These are phyloP conservation scores for Lachancea kluyveri DNA, from an alignment of 805 yeast species.

Conservation along the genomic window DNA sequence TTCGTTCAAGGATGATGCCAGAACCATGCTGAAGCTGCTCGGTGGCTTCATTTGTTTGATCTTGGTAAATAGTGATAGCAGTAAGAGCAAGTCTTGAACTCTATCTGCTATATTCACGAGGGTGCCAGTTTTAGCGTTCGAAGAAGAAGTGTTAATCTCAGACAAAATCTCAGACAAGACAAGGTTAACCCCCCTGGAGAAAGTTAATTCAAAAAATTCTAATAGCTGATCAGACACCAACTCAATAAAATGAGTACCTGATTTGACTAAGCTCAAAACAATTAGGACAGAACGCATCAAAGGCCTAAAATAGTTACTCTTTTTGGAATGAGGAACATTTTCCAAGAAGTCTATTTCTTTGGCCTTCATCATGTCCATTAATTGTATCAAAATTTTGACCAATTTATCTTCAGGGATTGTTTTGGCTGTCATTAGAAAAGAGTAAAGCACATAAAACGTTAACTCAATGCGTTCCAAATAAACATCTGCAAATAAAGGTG, in stretches of 20 bases:
- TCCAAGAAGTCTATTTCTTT: slow-evolving; percentile 42
- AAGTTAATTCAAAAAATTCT: slow-evolving; percentile 54
- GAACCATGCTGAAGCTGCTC: slow-evolving; percentile 38
- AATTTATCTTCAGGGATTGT: slow-evolving; percentile 24
- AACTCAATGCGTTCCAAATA: slow-evolving; percentile 62
- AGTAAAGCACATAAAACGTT: slow-evolving; percentile 43
- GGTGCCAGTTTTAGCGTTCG: slow-evolving; percentile 30
- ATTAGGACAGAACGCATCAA: slow-evolving; percentile 53
- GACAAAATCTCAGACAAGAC: slow-evolving; percentile 54
- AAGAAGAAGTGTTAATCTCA: slow-evolving; percentile 38
- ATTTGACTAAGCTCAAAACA: slow-evolving; percentile 38
- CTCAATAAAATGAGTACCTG: slow-evolving; percentile 37
- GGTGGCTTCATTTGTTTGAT: slow-evolving; percentile 47
- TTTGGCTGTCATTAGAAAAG: slow-evolving; percentile 19
- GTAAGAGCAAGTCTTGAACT: slow-evolving; percentile 58
- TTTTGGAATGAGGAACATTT: slow-evolving; percentile 34
- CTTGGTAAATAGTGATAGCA: slow-evolving; percentile 58
- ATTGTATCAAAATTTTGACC: slow-evolving; percentile 17
- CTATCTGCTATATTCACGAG: slow-evolving; percentile 38
- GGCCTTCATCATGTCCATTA: slow-evolving; percentile 37
- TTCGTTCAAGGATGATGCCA: slow-evolving; percentile 48
- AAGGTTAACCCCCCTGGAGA: slow-evolving; percentile 59
- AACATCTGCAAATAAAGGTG: slow-evolving; percentile 42
- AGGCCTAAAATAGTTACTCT: slow-evolving; percentile 46
- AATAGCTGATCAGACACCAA: slow-evolving; percentile 46